Base-by-base conservation (phyloP, 352 stramenopile species). In the Thalassiosira hispida region DNA sequence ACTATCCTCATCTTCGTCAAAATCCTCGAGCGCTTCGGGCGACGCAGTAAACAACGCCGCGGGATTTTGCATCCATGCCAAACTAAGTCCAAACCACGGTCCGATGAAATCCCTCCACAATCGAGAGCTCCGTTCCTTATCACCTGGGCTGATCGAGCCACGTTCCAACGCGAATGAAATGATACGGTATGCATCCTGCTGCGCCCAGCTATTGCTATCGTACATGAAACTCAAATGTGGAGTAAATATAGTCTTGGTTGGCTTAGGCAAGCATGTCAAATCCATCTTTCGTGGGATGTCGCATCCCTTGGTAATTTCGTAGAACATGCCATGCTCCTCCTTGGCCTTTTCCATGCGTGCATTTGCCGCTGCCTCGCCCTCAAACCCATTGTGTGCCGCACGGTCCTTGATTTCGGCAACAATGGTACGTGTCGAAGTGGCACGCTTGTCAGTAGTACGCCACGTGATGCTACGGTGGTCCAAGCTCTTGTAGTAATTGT, bases 401-500 rank as follows among this genome's bases (percentile, higher is more conserved):
- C 87, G 78, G 47, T 95, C 91, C 76, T 94, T 94, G 57, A 94
- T 94, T 71, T 95, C 91, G 11, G 83, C 66, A 38, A 94, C 63
- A 38, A 99, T 87, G 55, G 94, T 95, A 81, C 98, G 98, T 72
- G 97, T 96, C 55, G 94, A 97, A 33, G 96, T 98, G 16, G 96
- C 94, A 76, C 98, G 97, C 90, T 99, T 99, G 84, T 99, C 98
- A 64, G 95, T 97, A 55, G 98, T 96, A 82, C 98, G 97, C 87
- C 99, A 99, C 82, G 98, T 99, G 67, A 99, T 98, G 31, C 96
- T 98, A 23, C 97, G 97, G 84, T 99, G 97, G 83, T 99, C 98
- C 18, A 99, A 90, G 51, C 93, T 98, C 84, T 98, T 98, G 89
- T 98, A 97, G 79, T 99, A 99, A 76, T 99, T 99, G 65, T 96